Percentiles rank a stretch among this genome's conserved stretches.
Conservation (phyloP, 805 yeast genomes). For the Teunomyces pallodes region DNA sequence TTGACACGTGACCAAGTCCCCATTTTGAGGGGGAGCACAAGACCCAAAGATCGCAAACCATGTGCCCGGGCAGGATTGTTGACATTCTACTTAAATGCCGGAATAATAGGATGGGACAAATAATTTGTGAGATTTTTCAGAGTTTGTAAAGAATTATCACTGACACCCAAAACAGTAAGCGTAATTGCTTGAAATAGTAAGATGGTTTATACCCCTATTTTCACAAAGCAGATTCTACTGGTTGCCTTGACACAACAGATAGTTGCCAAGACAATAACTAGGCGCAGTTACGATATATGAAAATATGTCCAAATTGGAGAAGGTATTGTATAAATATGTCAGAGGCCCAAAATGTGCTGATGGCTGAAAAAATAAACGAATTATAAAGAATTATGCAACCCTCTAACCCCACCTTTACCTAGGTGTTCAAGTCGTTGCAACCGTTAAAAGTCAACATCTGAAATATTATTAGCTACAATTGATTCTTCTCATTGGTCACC, state of each 20-base stretch:
- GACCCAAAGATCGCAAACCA: background rate
- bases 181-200: background rate
- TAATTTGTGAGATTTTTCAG: background rate
- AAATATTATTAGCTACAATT: no score
- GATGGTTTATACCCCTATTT: background rate
- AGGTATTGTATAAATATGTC: background rate
- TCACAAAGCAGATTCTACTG: background rate
- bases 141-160: background rate
- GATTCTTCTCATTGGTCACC: no score
- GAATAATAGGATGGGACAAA: background rate
- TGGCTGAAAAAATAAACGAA: no score
- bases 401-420: no score
- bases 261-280: background rate
- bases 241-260: background rate
- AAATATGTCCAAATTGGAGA: background rate
- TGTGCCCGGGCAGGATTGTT: background rate
- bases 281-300: background rate
- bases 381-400: no score
- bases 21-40: background rate
- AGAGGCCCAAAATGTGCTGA: background rate
- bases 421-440: no score
- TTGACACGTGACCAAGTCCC: background rate
- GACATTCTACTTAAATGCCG: background rate
- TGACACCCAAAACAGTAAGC: background rate
- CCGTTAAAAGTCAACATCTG: no score